Base-by-base conservation (phyloP, 2,329 filamentous ascomycete species). In the Cladosporium phlei region DNA sequence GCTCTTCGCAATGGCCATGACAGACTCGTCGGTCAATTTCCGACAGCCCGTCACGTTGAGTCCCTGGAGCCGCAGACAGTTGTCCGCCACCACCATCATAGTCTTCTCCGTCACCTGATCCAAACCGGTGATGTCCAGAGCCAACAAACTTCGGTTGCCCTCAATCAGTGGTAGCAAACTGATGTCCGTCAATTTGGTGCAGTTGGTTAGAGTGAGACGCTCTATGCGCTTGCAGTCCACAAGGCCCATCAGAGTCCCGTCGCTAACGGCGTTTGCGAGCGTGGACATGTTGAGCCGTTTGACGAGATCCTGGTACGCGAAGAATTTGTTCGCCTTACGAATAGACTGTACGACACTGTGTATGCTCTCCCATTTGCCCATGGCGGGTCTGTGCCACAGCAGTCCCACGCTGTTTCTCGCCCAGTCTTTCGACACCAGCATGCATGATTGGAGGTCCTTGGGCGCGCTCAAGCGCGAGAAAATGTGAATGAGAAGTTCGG, bases 371-470 rank as follows among this genome's bases (percentile, higher is more conserved):
- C 88, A 96, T 58, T 82, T 88, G 59, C 85, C 89, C 70, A 93
- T 97, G 21, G 88, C 83, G 1, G 93, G 93, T 29, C 93, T 80
- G 66, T 96, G 90, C 93, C 93, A 98, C 17, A 98, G 76, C 55
- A 95, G 78, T 53, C 93, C 91, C 56, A 97, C 93, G 42, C 86
- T 85, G 63, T 96, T 96, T 53, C 85, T 77, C 21, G 93, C 86
- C 93, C 93, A 98, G 52, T 85, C 81, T 67, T 89, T 90, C 61
- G 85, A 96, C n/a, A 95, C 90, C 54, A 93, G 75, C 86, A 97
- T 90, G 68, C 87, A 94, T 67, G 83, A 84, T 56, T 88, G 78
- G 57, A 96, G 77, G 61, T 98, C 91, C 34, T 75, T 71, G 20
- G 64, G 57, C 2, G 89, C 78, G 59, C 76, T 83, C 48, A 98